Evolutionary conservation across 2,329 filamentous ascomycete genomes (phyloP), one percentile per base, ranked within the genome.

Genomic region (Aureobasidium sp.): DNA sequence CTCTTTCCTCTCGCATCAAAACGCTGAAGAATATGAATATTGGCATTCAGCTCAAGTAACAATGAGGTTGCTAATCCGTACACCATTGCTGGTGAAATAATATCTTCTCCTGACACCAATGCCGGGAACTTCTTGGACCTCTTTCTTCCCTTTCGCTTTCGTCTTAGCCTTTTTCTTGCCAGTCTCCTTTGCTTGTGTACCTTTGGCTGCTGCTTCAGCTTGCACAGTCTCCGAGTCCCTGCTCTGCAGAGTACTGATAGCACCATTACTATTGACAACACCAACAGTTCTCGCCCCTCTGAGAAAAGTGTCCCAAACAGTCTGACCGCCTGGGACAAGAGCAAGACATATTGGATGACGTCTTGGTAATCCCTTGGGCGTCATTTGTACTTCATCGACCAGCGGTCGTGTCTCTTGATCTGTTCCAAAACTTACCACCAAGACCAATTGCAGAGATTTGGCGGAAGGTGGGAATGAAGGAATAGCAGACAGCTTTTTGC

Each of bases 401-500:
- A 94, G 75, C 1, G 94, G 94, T 39, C 85, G 78, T 30, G 83
- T 77, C 9, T 85, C 74, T 21, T 73, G 68, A 36, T 69, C 66
- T 30, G 75, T 74, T 21, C 85, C 82, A 59, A 82, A 83, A 16
- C 81, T 86, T 5, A 97, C 83, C 0, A 97, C 76, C 47, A 97
- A 77, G 32, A 97, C 90, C 3, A 97, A 81, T 72, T 96, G 89
- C 21, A 97, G 77, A 0, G 85, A 80, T 3, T 74, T 72, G 0
- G 78, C 72, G 0, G 80, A 78, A 1, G 71, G 69, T 1, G 85
- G 80, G 71, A 87, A 93, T 10, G 84, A 83, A 0, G 93, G 91
- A n/a, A 97, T 91, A 66, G 90, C 92, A 57, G 82, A 80, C 0
- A 97, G 77, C 73, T 99, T 99, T 32, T 87, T 77, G 39, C 84